These are phyloP conservation scores for Fusarium pseudoanthophilum DNA, from an alignment of 2,329 filamentous ascomycete species.

Conservation along the genomic window DNA sequence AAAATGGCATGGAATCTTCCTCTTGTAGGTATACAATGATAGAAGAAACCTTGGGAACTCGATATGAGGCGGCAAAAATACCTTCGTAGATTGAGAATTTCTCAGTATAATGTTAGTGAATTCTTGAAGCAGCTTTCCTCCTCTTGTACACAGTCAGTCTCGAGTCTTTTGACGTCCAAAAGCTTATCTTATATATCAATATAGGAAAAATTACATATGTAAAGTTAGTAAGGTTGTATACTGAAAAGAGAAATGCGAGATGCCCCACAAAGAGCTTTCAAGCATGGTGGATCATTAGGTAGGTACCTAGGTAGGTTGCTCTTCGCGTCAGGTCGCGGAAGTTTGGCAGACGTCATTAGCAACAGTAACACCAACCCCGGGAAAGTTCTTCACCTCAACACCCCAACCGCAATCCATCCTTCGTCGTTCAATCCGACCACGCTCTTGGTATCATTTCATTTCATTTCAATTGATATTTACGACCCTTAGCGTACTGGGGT, in stretches of 20 bases:
- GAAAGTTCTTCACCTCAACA: constrained; percentile 37
- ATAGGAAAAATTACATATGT: background rate
- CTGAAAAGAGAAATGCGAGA: background rate
- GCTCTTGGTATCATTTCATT: background rate
- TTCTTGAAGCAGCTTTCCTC: background rate
- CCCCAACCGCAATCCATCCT: constrained; percentile 15
- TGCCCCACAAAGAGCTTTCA: constrained; percentile 7
- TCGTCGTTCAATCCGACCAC: constrained; percentile 16
- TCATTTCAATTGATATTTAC: background rate
- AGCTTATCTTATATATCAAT: background rate
- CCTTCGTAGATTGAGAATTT: background rate
- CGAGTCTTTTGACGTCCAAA: background rate
- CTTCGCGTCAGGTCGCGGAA: constrained; percentile 24
- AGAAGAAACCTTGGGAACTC: background rate
- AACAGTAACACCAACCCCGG: constrained; percentile 10
- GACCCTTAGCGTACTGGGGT: constrained; percentile 8
- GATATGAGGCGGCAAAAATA: background rate
- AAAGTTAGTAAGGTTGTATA: background rate
- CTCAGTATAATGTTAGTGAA: background rate
- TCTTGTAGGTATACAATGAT: background rate
- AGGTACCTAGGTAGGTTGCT: background rate
- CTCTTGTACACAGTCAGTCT: background rate
- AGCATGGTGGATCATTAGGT: background rate
- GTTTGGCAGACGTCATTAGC: constrained; percentile 42
- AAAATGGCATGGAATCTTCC: background rate